Evolutionary conservation across 208 protist genomes (phyloP), one percentile per base, ranked within the genome.

Genomic region (Porcisia hertigi): DNA sequence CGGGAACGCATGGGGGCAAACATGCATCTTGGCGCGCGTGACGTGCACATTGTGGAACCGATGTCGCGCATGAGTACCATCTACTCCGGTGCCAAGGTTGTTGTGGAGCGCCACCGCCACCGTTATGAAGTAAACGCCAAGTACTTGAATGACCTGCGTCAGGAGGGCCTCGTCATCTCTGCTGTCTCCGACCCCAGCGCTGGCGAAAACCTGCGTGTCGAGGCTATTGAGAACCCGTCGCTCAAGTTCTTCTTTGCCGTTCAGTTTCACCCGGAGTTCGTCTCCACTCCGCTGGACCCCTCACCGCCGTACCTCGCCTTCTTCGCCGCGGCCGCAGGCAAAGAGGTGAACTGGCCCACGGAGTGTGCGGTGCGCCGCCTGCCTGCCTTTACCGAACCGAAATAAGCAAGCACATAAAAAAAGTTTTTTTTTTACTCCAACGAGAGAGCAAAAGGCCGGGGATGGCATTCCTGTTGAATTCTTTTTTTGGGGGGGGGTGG

Each of bases 221-320:
- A 98, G 86, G 90, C 92, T 4, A 94, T 98, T 54, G 94, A 98
- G 79, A 67, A 90, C 34, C 88, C 87, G n/a, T 69, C 79, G 14
- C 78, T 93, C 12, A 86, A 82, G 60, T 99, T 98, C 85, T 99
- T 98, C 88, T 72, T 99, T 25, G 98, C 96, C 3, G 90, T 97
- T 73, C 98, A 99, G 86, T 99, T 96, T 88, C 99, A 99, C 76
- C 99, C 99, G 39, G 99, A 99, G 91, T 99, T 99, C 86, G 91
- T 98, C 65, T 97, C 96, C 4, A 90, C 97, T 14, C 98, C 98
- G 43, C 87, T 97, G 43, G 91, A 96, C 71, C 98, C 99, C 41
- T 98, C 97, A 16, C 98, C 98, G 60, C 92, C 96, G 73, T 99
- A 99, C 86, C 70, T 99, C 8, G 98, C 98, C 72, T 98, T 99